Evolutionary conservation across 2,329 filamentous ascomycete genomes (phyloP).

Genomic region (Ramularia endophylla): DNA sequence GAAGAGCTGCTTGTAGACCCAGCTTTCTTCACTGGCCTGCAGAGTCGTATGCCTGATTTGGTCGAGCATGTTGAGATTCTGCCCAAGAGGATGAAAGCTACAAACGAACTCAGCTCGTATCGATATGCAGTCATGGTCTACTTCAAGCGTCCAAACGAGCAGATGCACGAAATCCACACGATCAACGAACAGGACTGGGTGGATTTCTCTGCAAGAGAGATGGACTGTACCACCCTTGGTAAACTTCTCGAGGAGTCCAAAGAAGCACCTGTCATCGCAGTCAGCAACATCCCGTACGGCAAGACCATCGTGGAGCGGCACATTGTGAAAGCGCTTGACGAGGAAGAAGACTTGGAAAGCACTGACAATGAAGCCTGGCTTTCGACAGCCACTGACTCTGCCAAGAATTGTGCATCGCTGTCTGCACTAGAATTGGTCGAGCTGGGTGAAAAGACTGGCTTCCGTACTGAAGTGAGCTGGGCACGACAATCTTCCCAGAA

Average conservation of each 20-base stretch:
- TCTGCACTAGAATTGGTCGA: conserved; percentile 4
- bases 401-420: conserved; percentile 1
- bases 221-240: conserved; percentile 3
- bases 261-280: conserved; percentile 2
- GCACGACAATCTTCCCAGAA: conserved; percentile 8
- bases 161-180: background rate
- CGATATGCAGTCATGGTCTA: conserved; percentile 9
- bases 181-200: conserved; percentile 6
- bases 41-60: background rate
- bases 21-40: conserved; percentile 9
- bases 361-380: background rate
- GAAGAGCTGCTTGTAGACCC: conserved; percentile 11
- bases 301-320: conserved; percentile 7
- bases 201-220: background rate
- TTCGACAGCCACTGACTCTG: background rate
- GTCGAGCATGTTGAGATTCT: conserved; percentile 13
- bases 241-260: conserved; percentile 1
- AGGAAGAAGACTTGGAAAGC: background rate
- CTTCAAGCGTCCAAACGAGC: background rate
- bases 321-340: conserved; percentile 5
- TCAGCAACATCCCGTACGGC: conserved; percentile 9
- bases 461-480: conserved; percentile 9
- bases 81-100: conserved; percentile 11
- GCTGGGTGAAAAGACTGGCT: conserved; percentile 4
- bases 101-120: conserved; percentile 12